Conservation (phyloP, 805 yeast genomes). For the Candida hispaniensis region DNA sequence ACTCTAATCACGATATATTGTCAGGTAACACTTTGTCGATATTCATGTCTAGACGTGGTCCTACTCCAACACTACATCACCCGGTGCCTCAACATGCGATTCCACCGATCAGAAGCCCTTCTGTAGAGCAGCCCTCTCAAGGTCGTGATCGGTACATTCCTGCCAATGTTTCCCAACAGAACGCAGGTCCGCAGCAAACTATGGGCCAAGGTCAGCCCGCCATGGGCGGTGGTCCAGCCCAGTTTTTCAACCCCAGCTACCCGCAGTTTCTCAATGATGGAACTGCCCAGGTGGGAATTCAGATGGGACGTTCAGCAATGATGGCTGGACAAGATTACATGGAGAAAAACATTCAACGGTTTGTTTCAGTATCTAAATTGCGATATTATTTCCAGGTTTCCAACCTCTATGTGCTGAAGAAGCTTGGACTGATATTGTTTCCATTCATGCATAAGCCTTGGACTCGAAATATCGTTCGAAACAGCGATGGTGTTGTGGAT, state of each 20-base stretch:
- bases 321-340: slow-evolving; percentile 70
- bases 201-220: slow-evolving; percentile 17
- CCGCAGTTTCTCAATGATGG: slow-evolving; percentile 58
- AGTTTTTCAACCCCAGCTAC: slow-evolving; percentile 19
- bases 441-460: slow-evolving; percentile 83
- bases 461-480: slow-evolving; percentile 43
- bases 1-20: too few relatives aligned
- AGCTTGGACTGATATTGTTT: slow-evolving; percentile 61
- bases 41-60: too few relatives aligned
- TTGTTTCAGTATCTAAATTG: slow-evolving; percentile 43
- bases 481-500: slow-evolving; percentile 31
- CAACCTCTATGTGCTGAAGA: slow-evolving; percentile 70
- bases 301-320: slow-evolving; percentile 77
- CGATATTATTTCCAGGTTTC: slow-evolving; percentile 88
- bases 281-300: slow-evolving; percentile 73
- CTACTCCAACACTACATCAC: slow-evolving; percentile 34
- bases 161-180: slow-evolving; percentile 24
- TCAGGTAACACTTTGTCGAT: too few relatives aligned
- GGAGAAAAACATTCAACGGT: slow-evolving; percentile 53
- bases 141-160: slow-evolving; percentile 19
- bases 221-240: slow-evolving; percentile 26
- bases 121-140: slow-evolving; percentile 20
- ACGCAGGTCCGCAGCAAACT: slow-evolving; percentile 7
- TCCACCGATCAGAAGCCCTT: slow-evolving; percentile 30
- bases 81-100: slow-evolving; percentile 38